Base-by-base conservation (phyloP, 129 eudicot genomes). In the Kitagawia praeruptora region DNA sequence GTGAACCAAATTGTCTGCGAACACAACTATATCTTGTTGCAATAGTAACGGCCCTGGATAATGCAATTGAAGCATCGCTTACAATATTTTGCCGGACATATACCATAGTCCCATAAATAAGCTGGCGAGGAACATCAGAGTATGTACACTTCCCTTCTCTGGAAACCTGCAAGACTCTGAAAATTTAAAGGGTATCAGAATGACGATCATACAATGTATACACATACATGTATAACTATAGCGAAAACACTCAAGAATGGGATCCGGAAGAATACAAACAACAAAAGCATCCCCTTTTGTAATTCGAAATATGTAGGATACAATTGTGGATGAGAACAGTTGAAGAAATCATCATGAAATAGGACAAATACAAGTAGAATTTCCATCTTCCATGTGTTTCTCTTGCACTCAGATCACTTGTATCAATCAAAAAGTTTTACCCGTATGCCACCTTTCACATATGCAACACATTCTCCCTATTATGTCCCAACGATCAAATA, bases 21-120 rank as follows among this genome's bases (percentile, higher is more conserved):
- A 95, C 96, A 80, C 94, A 96, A 86, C 99, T 95, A 51, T 95
- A 95, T 88, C 99, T 87, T 61, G 99, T 95, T 70, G 99, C 99
- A 78, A 95, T 90, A 85, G 96, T 90, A 83, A 95, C 97, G 41
- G 96, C 99, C 77, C 91, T 87, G 61, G 99, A 95, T 82, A 95
- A 84, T 70, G 97, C 97, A 81, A 80, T 81, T 19, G 99, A 95
- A 82, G 99, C 99, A 89, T 92, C 96, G 63, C 81, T 83, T 72
- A 95, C 99, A 85, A 95, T 92, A 56, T 90, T 87, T 81, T 95
- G 89, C 64, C 99, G 87, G 61, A 95, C 99, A 87, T 75, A 92
- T 21, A 95, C 99, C 99, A 95, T 95, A 40, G 99, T 92, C 75
- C 97, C 99, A 77, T 95, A 95, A n/a, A 95, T 79, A 53, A 95